Evolutionary conservation across 1,284 basidiomycete genomes (phyloP).

Genomic region (Sporisorium reilianum): DNA sequence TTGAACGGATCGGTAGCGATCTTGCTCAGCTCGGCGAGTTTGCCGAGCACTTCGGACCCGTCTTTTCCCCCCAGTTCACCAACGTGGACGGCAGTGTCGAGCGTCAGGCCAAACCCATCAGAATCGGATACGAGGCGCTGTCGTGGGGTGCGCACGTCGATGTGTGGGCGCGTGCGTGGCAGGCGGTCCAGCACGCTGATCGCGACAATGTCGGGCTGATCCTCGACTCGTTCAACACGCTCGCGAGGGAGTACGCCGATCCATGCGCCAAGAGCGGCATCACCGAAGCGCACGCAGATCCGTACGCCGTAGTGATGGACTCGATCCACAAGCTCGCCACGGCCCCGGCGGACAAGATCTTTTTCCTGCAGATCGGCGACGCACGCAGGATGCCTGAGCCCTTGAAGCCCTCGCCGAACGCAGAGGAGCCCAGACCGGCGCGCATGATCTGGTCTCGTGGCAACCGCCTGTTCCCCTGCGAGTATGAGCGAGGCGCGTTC

Average conservation of each 20-base stretch:
- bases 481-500: slow-evolving; percentile 67
- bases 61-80: neutral
- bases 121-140: slow-evolving; percentile 63
- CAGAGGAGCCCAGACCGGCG: slow-evolving; percentile 65
- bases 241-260: slow-evolving; percentile 69
- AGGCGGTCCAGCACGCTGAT: slow-evolving; percentile 62
- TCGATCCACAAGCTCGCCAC: slow-evolving; percentile 44
- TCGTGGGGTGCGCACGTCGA: slow-evolving; percentile 61
- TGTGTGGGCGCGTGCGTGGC: slow-evolving; percentile 68
- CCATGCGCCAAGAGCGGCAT: slow-evolving; percentile 54
- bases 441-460: slow-evolving; percentile 70
- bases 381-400: slow-evolving; percentile 53
- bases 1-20: slow-evolving; percentile 59
- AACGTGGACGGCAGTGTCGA: slow-evolving; percentile 18
- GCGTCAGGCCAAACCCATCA: slow-evolving; percentile 32
- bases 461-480: slow-evolving; percentile 69
- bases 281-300: slow-evolving; percentile 41
- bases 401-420: slow-evolving; percentile 57
- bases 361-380: slow-evolving; percentile 70
- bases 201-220: slow-evolving; percentile 68
- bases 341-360: slow-evolving; percentile 61
- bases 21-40: slow-evolving; percentile 50
- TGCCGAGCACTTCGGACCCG: slow-evolving; percentile 37
- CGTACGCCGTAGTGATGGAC: slow-evolving; percentile 49
- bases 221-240: slow-evolving; percentile 70